phyloP scores from a whole-genome alignment of 2,329 filamentous ascomycete genomes.

The Botryotinia convoluta region DNA sequence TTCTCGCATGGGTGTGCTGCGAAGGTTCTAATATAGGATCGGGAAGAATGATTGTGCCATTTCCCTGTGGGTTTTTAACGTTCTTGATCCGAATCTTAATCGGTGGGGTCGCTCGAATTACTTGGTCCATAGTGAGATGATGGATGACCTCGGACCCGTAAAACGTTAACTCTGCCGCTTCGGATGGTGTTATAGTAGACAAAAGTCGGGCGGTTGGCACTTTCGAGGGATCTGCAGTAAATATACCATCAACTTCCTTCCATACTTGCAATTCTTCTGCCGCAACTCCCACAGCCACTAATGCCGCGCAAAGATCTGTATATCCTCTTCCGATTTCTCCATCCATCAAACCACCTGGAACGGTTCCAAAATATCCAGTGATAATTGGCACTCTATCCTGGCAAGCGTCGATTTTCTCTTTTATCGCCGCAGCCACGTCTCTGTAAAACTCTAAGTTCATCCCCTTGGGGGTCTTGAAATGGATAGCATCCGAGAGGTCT shows the following conservation, averaged over 20 bases:
- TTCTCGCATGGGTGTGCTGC: slow-evolving; percentile 50
- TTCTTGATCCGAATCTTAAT: slow-evolving; percentile 91
- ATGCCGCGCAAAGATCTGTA: slow-evolving; percentile 90
- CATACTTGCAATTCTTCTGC: slow-evolving; percentile 92
- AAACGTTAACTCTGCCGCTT: slow-evolving; percentile 93
- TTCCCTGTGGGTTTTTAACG: slow-evolving; percentile 78
- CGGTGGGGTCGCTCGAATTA: slow-evolving; percentile 72
- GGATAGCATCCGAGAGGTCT: slow-evolving; percentile 79
- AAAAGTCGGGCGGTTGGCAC: slow-evolving; percentile 92
- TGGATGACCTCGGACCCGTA: slow-evolving; percentile 97
- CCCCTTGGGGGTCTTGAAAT: slow-evolving; percentile 57
- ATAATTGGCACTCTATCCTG: slow-evolving; percentile 70
- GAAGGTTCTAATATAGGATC: slow-evolving; percentile 58
- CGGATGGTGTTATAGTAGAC: slow-evolving; percentile 82
- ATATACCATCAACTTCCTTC: slow-evolving; percentile 98
- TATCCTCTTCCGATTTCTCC: slow-evolving; percentile 90
- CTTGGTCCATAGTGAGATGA: slow-evolving; percentile 97
- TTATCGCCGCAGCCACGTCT: slow-evolving; percentile 58
- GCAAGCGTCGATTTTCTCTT: slow-evolving; percentile 63
- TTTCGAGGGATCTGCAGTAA: slow-evolving; percentile 78
- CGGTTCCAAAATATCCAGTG: slow-evolving; percentile 92
- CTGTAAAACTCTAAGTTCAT: slow-evolving; percentile 70
- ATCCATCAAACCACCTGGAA: slow-evolving; percentile 86
- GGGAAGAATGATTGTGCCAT: slow-evolving; percentile 79
- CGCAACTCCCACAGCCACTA: slow-evolving; percentile 83